Evolutionary conservation across 2,329 filamentous ascomycete genomes (phyloP).

Genomic region (Pestalotiopsis fici): DNA sequence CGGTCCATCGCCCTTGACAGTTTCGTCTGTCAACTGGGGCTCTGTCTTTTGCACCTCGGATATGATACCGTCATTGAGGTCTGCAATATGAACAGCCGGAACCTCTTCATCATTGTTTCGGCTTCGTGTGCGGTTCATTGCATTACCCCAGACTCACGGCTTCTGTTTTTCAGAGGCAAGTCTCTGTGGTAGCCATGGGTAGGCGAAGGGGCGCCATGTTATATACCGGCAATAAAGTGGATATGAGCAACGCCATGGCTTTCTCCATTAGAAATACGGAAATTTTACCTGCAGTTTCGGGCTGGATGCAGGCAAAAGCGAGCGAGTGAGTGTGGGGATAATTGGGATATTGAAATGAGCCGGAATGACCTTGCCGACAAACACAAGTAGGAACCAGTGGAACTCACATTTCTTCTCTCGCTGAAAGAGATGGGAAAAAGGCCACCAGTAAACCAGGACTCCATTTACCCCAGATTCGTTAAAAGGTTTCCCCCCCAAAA

Average conservation of each 20-base stretch:
- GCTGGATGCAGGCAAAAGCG: not conserved
- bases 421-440: not conserved
- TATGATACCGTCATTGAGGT: not conserved
- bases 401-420: not conserved
- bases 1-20: not conserved
- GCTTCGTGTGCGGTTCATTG: not conserved
- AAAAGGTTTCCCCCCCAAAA: not conserved
- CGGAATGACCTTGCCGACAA: not conserved
- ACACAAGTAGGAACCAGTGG: not conserved
- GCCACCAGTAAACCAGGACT: not conserved
- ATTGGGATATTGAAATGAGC: not conserved
- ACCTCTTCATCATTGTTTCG: not conserved
- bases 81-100: not conserved
- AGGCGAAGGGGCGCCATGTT: not conserved
- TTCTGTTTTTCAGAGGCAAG: not conserved
- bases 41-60: constrained; percentile 1
- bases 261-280: not conserved
- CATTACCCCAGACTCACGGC: not conserved
- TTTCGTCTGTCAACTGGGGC: not conserved
- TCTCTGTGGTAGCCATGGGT: not conserved
- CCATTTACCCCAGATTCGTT: not conserved
- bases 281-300: constrained; percentile 5
- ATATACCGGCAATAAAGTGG: not conserved
- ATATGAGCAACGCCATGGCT: not conserved
- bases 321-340: not conserved